Evolutionary conservation across 768 basidiomycete genomes (phyloP).

Genomic region (Flagelloscypha sp.): DNA sequence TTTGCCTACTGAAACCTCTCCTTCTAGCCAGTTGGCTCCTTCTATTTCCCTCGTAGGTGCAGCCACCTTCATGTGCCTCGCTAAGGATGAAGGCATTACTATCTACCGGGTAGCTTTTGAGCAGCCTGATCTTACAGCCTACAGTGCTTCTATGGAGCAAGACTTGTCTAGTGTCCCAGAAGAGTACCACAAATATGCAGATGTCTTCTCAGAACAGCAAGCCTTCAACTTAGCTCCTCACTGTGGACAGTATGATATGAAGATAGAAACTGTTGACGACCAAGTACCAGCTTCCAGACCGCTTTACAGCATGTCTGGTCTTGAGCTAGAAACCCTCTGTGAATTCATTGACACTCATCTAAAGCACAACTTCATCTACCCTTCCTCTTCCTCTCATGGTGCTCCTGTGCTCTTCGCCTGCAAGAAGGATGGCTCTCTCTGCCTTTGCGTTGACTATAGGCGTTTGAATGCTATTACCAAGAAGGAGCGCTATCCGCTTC

Average conservation of each 20-base stretch:
- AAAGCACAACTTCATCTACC: conserved; percentile 25
- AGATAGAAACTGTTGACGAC: conserved; percentile 25
- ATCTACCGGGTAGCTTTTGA: too few species aligned
- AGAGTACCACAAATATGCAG: conserved; percentile 14
- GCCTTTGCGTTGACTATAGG: conserved; percentile 24
- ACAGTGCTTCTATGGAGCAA: too few species aligned
- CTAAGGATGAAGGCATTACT: too few species aligned
- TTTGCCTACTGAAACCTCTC: too few species aligned
- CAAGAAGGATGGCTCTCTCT: conserved; percentile 26
- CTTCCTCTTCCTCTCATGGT: conserved; percentile 21
- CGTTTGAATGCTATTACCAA: conserved; percentile 23
- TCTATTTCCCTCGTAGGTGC: too few species aligned
- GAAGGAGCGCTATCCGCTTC: conserved; percentile 22
- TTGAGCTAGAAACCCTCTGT: conserved; percentile 23
- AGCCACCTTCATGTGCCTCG: too few species aligned
- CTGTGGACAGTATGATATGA: conserved; percentile 21
- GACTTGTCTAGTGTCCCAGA: too few species aligned
- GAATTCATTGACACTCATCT: conserved; percentile 30
- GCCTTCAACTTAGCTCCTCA: conserved; percentile 16
- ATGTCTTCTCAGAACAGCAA: conserved; percentile 24
- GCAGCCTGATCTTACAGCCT: too few species aligned
- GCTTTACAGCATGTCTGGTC: conserved; percentile 23
- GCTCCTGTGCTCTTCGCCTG: conserved; percentile 26
- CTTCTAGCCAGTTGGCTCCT: too few species aligned
- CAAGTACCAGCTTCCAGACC: conserved; percentile 23